Evolutionary conservation across 2,329 filamentous ascomycete genomes (phyloP), one percentile per base, ranked within the genome.

Genomic region (Ophiostoma quercus): DNA sequence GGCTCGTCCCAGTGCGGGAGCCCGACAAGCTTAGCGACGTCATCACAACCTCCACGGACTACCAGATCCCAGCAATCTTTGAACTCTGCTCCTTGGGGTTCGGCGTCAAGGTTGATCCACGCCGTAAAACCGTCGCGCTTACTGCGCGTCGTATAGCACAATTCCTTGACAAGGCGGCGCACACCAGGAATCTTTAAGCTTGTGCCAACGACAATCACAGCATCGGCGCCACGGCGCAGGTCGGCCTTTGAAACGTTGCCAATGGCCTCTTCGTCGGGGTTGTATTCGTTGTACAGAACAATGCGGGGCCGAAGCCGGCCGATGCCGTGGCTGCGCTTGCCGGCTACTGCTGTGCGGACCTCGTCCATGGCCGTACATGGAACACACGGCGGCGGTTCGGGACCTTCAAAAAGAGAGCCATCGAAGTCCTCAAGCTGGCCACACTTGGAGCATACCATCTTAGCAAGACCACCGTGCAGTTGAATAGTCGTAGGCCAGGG

Each of bases 381-480:
- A 12, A 82, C 82, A 79, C 95, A 99, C 11, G 90, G 84, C 34
- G 95, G 95, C 4, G 95, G 88, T 73, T 92, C 87, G 6, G 93
- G 91, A 1, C 94, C 92, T 69, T 92, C 85, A 78, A 99, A 99
- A 62, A 96, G 82, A 8, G 88, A 85, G 9, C 89, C 85, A 73
- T 97, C 84, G 75, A 99, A 94, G 68, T 90, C 85, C 63, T 87
- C 86, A 9, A 97, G 84, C 71, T 90, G 84, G 74, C 88, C 87
- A 79, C 95, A 99, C 79, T 98, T 98, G 63, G 92, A 92, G 80
- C 95, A 99, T 19, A 96, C 91, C 94, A 98, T 98, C 78, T 97
- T 95, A 75, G 93, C 89, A 47, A 99, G 84, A 22, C 94, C 94
- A 51, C 95, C 95, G 75, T 99, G 95, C 9, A 99, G 85, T 79